These are phyloP conservation scores for Petunia secreta DNA, from an alignment of 257 asterid species.

Conservation along the genomic window DNA sequence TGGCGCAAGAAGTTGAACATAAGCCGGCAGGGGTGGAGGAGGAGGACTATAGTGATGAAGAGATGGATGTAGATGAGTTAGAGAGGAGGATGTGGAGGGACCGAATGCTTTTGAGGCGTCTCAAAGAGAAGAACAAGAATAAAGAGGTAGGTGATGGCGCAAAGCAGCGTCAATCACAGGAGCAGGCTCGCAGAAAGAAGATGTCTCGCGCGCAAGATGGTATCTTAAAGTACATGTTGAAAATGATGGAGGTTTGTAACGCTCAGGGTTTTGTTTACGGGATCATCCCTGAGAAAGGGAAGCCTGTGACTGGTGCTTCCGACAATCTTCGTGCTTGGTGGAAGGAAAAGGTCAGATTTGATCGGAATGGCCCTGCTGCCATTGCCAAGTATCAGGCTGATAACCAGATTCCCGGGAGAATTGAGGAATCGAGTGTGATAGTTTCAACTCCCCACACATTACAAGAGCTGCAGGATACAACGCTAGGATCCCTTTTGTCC, in stretches of 20 bases:
- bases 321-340: conserved; percentile 72
- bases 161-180: conserved; percentile 54
- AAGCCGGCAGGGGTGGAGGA: conserved; percentile 39
- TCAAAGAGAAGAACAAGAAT: conserved; percentile 54
- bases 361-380: conserved; percentile 65
- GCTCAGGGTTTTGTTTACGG: conserved; percentile 75
- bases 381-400: conserved; percentile 51
- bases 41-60: conserved; percentile 59
- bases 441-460: conserved; percentile 47
- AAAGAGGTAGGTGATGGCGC: conserved; percentile 38
- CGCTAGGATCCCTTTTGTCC: conserved; percentile 58
- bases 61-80: conserved; percentile 55
- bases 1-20: conserved; percentile 36
- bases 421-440: conserved; percentile 39
- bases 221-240: conserved; percentile 64
- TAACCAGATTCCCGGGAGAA: conserved; percentile 37
- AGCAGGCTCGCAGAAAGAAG: conserved; percentile 67
- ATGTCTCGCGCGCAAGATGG: conserved; percentile 75
- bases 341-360: conserved; percentile 71
- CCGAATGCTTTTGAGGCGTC: conserved; percentile 48
- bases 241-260: conserved; percentile 69
- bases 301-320: conserved; percentile 65
- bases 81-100: conserved; percentile 65
- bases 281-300: conserved; percentile 71
- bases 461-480: conserved; percentile 62